Percentiles rank a stretch among this genome's conserved stretches.
Conservation (phyloP, 2,329 filamentous ascomycete species). For the Alternaria sp. region DNA sequence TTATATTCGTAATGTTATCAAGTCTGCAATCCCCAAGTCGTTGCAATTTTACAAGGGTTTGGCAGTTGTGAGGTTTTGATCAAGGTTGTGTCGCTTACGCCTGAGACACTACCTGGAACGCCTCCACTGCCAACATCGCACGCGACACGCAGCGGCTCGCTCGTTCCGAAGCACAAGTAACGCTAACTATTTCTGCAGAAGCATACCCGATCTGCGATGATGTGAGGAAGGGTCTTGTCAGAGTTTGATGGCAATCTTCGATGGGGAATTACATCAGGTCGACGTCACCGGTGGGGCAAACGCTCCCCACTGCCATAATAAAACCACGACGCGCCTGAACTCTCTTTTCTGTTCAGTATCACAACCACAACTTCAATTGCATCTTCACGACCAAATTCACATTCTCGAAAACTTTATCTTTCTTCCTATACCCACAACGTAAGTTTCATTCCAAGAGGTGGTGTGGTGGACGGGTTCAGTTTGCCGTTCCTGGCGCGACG, state of each 20-base stretch:
- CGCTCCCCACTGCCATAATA: constrained; percentile 13
- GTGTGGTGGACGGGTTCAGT: neutral
- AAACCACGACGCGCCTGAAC: constrained; percentile 13
- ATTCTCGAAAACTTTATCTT: neutral
- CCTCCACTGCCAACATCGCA: constrained; percentile 1
- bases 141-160: constrained; percentile 13
- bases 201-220: constrained; percentile 10
- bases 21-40: neutral
- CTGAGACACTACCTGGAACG: neutral
- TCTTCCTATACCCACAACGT: constrained; percentile 13
- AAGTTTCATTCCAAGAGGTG: neutral
- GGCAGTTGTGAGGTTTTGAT: neutral
- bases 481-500: neutral
- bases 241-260: constrained; percentile 11
- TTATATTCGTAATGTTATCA: neutral
- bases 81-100: constrained; percentile 1
- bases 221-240: constrained; percentile 4
- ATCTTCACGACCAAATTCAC: neutral
- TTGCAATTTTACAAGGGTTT: neutral
- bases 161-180: constrained; percentile 7
- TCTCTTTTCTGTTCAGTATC: constrained; percentile 2
- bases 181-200: constrained; percentile 14
- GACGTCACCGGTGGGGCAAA: constrained; percentile 27
- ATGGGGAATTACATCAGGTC: constrained; percentile 14
- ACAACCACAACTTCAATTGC: constrained; percentile 5